Percentiles rank a stretch among this genome's conserved stretches.
phyloP scores from a whole-genome alignment of 2,329 filamentous ascomycete genomes.

The Alternaria ethzedia region DNA sequence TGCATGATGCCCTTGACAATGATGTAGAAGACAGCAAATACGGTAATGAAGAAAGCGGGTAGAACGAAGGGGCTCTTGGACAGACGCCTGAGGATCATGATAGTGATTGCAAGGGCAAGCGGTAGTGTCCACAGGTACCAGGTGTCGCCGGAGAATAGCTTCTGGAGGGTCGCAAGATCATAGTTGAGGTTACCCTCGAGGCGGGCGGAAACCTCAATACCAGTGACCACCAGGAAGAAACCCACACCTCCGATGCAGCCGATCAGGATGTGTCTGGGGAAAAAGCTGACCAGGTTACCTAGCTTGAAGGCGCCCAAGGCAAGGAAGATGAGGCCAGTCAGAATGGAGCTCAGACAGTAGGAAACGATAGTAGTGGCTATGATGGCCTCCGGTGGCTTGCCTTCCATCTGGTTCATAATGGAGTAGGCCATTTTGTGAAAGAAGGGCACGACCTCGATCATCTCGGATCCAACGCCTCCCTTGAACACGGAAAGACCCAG shows the following conservation, averaged over 20 bases:
- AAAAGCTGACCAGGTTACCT: slow-evolving; percentile 94
- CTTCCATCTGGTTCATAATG: slow-evolving; percentile 79
- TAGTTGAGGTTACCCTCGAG: slow-evolving; percentile 86
- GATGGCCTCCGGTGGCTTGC: slow-evolving; percentile 81
- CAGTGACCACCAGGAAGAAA: slow-evolving; percentile 90
- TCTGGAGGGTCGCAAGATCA: slow-evolving; percentile 74
- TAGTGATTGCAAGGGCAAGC: slow-evolving; percentile 73
- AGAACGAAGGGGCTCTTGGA: slow-evolving; percentile 84
- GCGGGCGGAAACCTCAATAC: slow-evolving; percentile 89
- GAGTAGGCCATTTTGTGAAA: slow-evolving; percentile 98
- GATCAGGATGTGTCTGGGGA: slow-evolving; percentile 93
- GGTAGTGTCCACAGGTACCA: slow-evolving; percentile 84
- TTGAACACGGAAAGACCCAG: slow-evolving; percentile 83
- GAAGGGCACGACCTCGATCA: slow-evolving; percentile 98
- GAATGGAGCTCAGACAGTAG: slow-evolving; percentile 86
- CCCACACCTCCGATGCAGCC: slow-evolving; percentile 97
- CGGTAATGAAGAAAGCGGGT: slow-evolving; percentile 81
- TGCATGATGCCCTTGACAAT: slow-evolving; percentile 73
- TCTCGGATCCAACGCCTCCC: slow-evolving; percentile 90
- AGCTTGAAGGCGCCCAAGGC: slow-evolving; percentile 85
- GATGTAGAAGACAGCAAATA: slow-evolving; percentile 79
- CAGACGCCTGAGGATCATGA: slow-evolving; percentile 78
- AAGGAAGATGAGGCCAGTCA: slow-evolving; percentile 92
- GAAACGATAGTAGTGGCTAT: slow-evolving; percentile 93
- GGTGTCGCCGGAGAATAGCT: slow-evolving; percentile 75